Percentiles rank a stretch among this genome's conserved stretches.
These are phyloP conservation scores for Yarrowia sp. DNA, from an alignment of 805 yeast genomes.

Conservation along the genomic window DNA sequence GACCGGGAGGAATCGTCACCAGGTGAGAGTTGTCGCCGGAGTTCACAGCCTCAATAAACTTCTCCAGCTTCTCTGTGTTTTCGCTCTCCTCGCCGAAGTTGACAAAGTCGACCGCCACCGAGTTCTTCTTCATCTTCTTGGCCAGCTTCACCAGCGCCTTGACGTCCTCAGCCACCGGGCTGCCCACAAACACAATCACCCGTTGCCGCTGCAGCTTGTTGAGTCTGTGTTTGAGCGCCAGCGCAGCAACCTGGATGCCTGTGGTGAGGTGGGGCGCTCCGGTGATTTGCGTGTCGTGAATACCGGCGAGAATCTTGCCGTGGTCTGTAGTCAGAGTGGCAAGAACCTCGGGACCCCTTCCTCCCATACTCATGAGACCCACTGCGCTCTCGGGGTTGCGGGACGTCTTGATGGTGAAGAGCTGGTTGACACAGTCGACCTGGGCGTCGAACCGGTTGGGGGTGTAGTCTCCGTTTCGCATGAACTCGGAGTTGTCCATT, in stretches of 20 bases:
- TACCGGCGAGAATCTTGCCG: slow-evolving; percentile 79
- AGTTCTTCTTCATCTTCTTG: slow-evolving; percentile 89
- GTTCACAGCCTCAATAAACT: slow-evolving; percentile 70
- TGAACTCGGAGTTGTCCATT: slow-evolving; percentile 92
- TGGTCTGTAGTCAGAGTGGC: slow-evolving; percentile 84
- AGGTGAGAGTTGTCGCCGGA: slow-evolving; percentile 63
- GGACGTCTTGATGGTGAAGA: slow-evolving; percentile 81
- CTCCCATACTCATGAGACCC: slow-evolving; percentile 86
- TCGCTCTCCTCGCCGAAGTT: slow-evolving; percentile 85
- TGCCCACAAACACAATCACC: slow-evolving; percentile 83
- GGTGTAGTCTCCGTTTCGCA: slow-evolving; percentile 92
- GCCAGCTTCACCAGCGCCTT: slow-evolving; percentile 80
- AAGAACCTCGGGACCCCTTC: slow-evolving; percentile 74
- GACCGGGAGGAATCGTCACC: slow-evolving; percentile 85
- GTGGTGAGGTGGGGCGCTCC: slow-evolving; percentile 71
- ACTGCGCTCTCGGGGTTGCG: slow-evolving; percentile 93
- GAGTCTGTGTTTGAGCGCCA: slow-evolving; percentile 94
- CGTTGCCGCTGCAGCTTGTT: slow-evolving; percentile 90
- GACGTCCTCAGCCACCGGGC: slow-evolving; percentile 70
- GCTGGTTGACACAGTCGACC: slow-evolving; percentile 79
- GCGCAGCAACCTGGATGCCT: slow-evolving; percentile 87
- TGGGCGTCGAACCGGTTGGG: slow-evolving; percentile 91
- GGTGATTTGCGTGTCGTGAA: slow-evolving; percentile 69
- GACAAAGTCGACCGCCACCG: slow-evolving; percentile 82
- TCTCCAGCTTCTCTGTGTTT: slow-evolving; percentile 76